phyloP scores from a whole-genome alignment of 1,284 basidiomycete species.

The Marasmius oreades region DNA sequence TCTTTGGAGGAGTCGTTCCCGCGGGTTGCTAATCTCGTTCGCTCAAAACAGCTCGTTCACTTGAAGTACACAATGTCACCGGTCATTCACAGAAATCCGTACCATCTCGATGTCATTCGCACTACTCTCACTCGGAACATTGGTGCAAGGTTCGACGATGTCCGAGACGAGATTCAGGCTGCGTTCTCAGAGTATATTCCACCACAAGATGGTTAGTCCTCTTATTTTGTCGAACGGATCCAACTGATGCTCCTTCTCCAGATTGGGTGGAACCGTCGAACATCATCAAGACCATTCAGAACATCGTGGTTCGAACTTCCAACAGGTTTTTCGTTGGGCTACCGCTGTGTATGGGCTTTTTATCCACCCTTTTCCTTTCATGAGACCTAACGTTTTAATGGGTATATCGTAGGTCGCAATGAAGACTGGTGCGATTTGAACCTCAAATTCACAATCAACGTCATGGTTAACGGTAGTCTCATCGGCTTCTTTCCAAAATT shows the following conservation, averaged over 20 bases:
- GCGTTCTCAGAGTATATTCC: constrained; percentile 30
- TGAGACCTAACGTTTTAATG: not conserved
- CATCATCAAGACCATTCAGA: constrained; percentile 29
- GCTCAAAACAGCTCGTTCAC: constrained; percentile 22
- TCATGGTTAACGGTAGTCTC: not conserved
- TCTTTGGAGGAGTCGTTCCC: constrained; percentile 25
- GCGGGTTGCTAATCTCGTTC: not conserved
- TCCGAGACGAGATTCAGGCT: constrained; percentile 31
- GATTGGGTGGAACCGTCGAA: constrained; percentile 35
- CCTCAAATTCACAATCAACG: constrained; percentile 8
- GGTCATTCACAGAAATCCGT: constrained; percentile 22
- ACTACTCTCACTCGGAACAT: constrained; percentile 31
- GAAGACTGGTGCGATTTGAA: constrained; percentile 5
- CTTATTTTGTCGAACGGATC: not conserved
- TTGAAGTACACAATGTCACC: constrained; percentile 25
- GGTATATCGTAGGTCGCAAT: not conserved
- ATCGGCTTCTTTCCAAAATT: constrained; percentile 5
- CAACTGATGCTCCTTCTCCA: constrained; percentile 12
- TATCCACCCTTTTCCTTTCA: constrained; percentile 18
- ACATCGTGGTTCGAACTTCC: constrained; percentile 27
- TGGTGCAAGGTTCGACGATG: constrained; percentile 24
- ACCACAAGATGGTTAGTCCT: constrained; percentile 3
- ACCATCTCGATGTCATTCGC: constrained; percentile 30
- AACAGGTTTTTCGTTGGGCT: constrained; percentile 39
- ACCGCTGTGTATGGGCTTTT: constrained; percentile 30